Evolutionary conservation across 139 green algal genomes (phyloP).

Genomic region (Mychonastes homosphaera): DNA sequence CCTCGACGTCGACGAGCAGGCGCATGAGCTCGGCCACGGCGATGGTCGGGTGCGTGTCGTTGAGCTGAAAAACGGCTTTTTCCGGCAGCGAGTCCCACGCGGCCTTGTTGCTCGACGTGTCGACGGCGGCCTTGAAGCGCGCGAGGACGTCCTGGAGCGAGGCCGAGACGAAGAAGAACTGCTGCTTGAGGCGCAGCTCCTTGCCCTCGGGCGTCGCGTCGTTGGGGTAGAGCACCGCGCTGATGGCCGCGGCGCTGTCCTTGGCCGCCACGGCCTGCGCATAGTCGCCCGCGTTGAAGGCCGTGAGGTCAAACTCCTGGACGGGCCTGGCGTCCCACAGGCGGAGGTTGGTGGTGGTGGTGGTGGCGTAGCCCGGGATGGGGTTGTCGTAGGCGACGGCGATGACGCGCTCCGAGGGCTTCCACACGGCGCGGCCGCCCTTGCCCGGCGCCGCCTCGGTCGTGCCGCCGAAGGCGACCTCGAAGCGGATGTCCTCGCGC

Average conservation of each 20-base stretch:
- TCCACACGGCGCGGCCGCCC: constrained; percentile 32
- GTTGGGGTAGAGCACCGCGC: constrained; percentile 93
- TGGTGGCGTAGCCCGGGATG: constrained; percentile 93
- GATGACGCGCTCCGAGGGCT: constrained; percentile 40
- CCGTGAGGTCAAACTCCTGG: constrained; percentile 93
- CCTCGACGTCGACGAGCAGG: constrained; percentile 89
- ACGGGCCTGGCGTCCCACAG: constrained; percentile 91
- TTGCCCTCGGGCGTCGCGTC: constrained; percentile 95
- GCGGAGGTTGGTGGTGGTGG: constrained; percentile 97
- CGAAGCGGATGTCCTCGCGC: constrained; percentile 31
- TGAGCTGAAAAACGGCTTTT: constrained; percentile 97
- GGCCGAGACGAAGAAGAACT: constrained; percentile 97
- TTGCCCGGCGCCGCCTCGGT: constrained; percentile 23
- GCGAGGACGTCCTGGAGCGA: constrained; percentile 94
- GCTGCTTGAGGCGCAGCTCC: constrained; percentile 97
- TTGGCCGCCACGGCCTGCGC: constrained; percentile 78
- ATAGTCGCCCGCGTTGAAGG: constrained; percentile 91
- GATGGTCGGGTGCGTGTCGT: constrained; percentile 98
- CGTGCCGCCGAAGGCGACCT: constrained; percentile 38
- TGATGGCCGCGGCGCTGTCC: constrained; percentile 93
- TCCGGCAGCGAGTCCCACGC: too few relatives aligned
- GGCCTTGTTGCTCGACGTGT: too few relatives aligned
- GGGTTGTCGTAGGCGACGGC: constrained; percentile 97
- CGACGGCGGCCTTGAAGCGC: too few relatives aligned
- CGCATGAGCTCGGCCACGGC: constrained; percentile 94